These are phyloP conservation scores for Planoprotostelium fungivorum DNA, from an alignment of 78 protist species.

Conservation along the genomic window DNA sequence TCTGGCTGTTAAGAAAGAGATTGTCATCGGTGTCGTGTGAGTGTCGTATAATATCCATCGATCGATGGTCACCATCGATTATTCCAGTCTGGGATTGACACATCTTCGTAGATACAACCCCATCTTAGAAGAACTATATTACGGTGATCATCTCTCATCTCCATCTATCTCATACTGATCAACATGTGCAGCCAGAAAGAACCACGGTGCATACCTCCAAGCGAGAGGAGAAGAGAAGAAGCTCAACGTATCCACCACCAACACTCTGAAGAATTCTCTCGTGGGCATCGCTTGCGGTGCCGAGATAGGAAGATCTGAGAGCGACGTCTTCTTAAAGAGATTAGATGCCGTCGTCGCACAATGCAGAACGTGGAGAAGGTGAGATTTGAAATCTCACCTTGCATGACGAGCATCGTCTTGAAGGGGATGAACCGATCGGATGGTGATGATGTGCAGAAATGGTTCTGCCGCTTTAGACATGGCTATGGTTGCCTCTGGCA, in stretches of 20 bases:
- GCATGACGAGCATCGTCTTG: too few species aligned
- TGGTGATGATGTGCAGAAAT: slow-evolving; percentile 13
- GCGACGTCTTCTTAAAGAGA: not conserved
- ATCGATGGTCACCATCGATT: too few species aligned
- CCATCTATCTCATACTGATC: not conserved
- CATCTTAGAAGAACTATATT: slow-evolving; percentile 1
- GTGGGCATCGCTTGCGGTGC: not conserved
- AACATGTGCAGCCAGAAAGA: not conserved
- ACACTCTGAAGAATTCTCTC: not conserved
- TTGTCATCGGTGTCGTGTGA: slow-evolving; percentile 46
- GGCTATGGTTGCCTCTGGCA: slow-evolving; percentile 70
- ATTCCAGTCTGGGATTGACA: too few species aligned
- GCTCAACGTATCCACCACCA: not conserved
- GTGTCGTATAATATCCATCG: too few species aligned
- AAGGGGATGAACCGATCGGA: too few species aligned
- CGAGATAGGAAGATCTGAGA: not conserved
- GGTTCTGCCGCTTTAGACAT: slow-evolving; percentile 72
- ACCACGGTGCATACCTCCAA: not conserved
- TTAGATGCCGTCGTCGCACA: not conserved
- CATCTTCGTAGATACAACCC: too few species aligned
- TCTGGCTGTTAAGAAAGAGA: slow-evolving; percentile 13
- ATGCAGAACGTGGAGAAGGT: not conserved
- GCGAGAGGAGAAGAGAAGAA: too few species aligned
- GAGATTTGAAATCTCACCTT: too few species aligned
- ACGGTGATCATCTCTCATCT: too few species aligned